Conservation (phyloP, 208 protist genomes). For the Crithidia bombi region DNA sequence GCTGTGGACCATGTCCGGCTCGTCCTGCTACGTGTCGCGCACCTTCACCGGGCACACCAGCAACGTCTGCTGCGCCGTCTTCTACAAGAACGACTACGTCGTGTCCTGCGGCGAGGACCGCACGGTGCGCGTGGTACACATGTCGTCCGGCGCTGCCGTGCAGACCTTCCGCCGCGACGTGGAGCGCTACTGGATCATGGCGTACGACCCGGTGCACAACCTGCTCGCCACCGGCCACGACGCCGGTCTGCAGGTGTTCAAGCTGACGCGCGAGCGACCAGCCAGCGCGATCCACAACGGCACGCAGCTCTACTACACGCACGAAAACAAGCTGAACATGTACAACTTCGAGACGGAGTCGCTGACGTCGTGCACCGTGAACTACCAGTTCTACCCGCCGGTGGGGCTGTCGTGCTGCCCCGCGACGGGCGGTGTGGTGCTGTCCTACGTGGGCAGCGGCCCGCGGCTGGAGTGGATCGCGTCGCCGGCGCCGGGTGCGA, state of each 20-base stretch:
- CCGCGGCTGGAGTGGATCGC: conserved; percentile 40
- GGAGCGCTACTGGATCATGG: conserved; percentile 99
- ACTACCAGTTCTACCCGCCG: conserved; percentile 54
- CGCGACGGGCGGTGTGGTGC: conserved; percentile 38
- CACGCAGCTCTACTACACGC: conserved; percentile 61
- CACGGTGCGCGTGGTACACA: conserved; percentile 95
- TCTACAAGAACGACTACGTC: conserved; percentile 97
- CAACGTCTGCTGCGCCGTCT: conserved; percentile 98
- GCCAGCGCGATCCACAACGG: conserved; percentile 60
- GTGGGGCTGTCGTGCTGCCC: conserved; percentile 68
- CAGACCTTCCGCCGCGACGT: conserved; percentile 95
- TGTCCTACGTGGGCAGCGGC: conserved; percentile 57
- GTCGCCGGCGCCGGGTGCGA: conserved; percentile 15
- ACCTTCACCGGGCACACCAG: conserved; percentile 96
- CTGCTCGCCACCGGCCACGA: conserved; percentile 98
- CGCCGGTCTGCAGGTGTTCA: conserved; percentile 97
- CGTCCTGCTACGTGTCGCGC: conserved; percentile 87
- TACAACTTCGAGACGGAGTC: conserved; percentile 56
- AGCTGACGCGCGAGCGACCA: conserved; percentile 97
- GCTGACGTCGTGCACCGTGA: conserved; percentile 20
- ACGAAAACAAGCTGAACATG: conserved; percentile 51
- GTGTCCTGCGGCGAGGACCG: conserved; percentile 97
- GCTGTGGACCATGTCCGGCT: conserved; percentile 95
- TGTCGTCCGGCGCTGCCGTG: conserved; percentile 39
- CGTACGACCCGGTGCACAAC: conserved; percentile 92